These are phyloP conservation scores for Tetradesmus obliquus DNA, from an alignment of 139 green algal genomes.

Conservation along the genomic window DNA sequence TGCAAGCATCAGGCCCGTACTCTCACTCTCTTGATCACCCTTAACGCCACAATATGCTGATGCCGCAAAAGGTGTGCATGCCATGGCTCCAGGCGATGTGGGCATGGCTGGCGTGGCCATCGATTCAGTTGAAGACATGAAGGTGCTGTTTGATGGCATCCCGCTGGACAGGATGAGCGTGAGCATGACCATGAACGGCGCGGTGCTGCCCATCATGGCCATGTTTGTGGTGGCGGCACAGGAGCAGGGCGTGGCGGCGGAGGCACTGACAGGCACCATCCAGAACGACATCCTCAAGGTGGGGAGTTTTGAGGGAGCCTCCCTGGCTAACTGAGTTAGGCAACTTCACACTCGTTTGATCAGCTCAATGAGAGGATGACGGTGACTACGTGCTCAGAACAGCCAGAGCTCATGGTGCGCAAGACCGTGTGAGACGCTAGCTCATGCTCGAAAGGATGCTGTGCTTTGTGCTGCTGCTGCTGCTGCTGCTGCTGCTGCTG, in stretches of 20 bases:
- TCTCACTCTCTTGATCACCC: too few species aligned
- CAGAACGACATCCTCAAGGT: conserved; percentile 88
- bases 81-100: conserved; percentile 67
- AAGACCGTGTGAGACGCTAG: neutral
- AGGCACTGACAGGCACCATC: conserved; percentile 71
- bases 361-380: too few species aligned
- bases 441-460: too few species aligned
- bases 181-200: conserved; percentile 85
- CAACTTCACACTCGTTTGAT: too few species aligned
- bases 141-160: conserved; percentile 77
- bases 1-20: too few species aligned
- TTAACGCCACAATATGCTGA: too few species aligned
- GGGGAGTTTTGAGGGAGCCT: neutral
- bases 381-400: too few species aligned
- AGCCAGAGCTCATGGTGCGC: too few species aligned
- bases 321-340: neutral
- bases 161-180: conserved; percentile 78
- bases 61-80: conserved; percentile 21
- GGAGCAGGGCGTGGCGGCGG: conserved; percentile 64
- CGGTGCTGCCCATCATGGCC: conserved; percentile 77
- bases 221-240: conserved; percentile 77
- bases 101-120: conserved; percentile 83
- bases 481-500: too few species aligned
- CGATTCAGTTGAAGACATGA: conserved; percentile 81
- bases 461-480: neutral